phyloP scores from a whole-genome alignment of 345 rosid species.

The Moricandia moricandioides region DNA sequence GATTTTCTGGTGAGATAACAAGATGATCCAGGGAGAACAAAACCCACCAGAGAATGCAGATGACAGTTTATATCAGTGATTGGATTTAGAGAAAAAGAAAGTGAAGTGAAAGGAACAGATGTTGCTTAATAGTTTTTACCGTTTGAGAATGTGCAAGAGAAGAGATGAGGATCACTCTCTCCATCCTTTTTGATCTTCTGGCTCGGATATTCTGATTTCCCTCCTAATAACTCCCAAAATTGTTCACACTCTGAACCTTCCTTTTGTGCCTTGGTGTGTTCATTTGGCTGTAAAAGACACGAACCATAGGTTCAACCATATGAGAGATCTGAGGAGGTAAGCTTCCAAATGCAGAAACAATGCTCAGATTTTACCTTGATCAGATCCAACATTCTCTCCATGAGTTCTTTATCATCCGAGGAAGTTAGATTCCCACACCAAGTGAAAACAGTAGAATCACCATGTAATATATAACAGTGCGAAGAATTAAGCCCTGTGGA shows the following conservation, averaged over 20 bases:
- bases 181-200: conserved; percentile 68
- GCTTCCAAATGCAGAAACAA: conserved; percentile 10
- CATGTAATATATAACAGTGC: conserved; percentile 87
- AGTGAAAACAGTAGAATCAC: conserved; percentile 69
- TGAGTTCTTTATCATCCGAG: conserved; percentile 73
- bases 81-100: not conserved
- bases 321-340: conserved; percentile 6
- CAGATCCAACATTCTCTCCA: conserved; percentile 93
- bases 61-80: not conserved
- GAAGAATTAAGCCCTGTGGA: conserved; percentile 88
- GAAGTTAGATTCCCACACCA: conserved; percentile 90
- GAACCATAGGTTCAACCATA: conserved; percentile 17
- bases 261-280: conserved; percentile 74
- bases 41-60: conserved; percentile 10
- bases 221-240: conserved; percentile 89
- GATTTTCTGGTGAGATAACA: conserved; percentile 51
- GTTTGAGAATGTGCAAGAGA: conserved; percentile 65
- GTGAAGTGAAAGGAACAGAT: not conserved
- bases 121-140: conserved; percentile 26
- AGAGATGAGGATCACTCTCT: conserved; percentile 93
- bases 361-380: conserved; percentile 61
- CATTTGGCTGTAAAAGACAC: conserved; percentile 73
- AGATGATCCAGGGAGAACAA: not conserved
- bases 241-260: conserved; percentile 93
- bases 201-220: conserved; percentile 77